These are phyloP conservation scores for Penicillium sp. DNA, from an alignment of 2,329 filamentous ascomycete species.

Conservation along the genomic window DNA sequence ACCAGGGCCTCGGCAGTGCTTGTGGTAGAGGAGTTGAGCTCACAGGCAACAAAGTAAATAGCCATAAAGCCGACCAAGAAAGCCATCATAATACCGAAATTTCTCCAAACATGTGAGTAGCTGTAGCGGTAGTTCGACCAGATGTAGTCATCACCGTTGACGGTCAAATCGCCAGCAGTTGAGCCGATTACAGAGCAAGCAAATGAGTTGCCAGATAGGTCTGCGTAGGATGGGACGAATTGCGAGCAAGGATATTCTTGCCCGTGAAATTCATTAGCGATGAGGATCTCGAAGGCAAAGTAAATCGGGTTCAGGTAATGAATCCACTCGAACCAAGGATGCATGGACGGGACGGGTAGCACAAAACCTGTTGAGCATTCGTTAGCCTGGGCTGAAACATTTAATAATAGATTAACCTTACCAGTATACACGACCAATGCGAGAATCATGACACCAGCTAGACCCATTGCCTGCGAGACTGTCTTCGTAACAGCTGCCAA, in stretches of 20 bases:
- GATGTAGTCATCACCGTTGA: slow-evolving; percentile 57
- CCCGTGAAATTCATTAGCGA: slow-evolving; percentile 31
- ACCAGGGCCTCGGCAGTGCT: slow-evolving; percentile 67
- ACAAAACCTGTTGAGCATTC: slow-evolving; percentile 31
- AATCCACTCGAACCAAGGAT: slow-evolving; percentile 47
- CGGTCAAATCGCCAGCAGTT: slow-evolving; percentile 46
- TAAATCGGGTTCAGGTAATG: slow-evolving; percentile 30
- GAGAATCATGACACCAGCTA: slow-evolving; percentile 29
- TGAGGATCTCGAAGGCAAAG: slow-evolving; percentile 29
- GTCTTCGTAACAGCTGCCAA: slow-evolving; percentile 42
- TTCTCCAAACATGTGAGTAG: slow-evolving; percentile 56
- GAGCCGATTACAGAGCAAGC: slow-evolving; percentile 41
- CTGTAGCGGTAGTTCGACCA: slow-evolving; percentile 51
- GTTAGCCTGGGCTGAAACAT: too few relatives aligned
- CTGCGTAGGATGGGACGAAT: slow-evolving; percentile 18
- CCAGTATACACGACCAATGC: slow-evolving; percentile 32
- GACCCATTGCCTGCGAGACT: slow-evolving; percentile 50
- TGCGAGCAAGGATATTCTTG: slow-evolving; percentile 18
- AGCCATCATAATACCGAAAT: slow-evolving; percentile 61
- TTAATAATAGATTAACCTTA: background rate
- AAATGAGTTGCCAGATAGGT: slow-evolving; percentile 8
- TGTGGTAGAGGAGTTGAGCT: slow-evolving; percentile 46
- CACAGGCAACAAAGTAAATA: slow-evolving; percentile 51
- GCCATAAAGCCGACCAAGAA: slow-evolving; percentile 41
- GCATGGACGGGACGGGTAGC: slow-evolving; percentile 41